Conservation (phyloP, 768 basidiomycete species). For the Rhodotorula kratochvilovae region DNA sequence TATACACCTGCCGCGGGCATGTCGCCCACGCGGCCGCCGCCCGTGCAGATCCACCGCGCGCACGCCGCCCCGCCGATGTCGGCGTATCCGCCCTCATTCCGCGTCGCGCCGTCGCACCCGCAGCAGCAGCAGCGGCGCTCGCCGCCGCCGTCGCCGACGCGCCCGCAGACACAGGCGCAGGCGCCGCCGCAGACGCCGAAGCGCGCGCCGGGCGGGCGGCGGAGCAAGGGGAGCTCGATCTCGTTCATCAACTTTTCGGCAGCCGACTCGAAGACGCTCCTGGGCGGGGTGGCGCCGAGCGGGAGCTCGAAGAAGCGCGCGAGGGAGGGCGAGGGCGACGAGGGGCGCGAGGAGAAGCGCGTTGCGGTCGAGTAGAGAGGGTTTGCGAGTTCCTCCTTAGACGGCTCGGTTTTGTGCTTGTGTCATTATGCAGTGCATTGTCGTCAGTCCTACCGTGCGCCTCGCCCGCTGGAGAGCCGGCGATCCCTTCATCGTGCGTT, state of each 20-base stretch:
- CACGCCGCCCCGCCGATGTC: background rate
- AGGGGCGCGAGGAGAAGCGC: background rate
- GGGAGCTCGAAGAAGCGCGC: slow-evolving; percentile 27
- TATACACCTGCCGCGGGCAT: background rate
- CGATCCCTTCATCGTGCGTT: too few relatives aligned
- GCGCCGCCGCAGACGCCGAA: background rate
- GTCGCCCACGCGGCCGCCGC: background rate
- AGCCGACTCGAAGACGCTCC: slow-evolving; percentile 10
- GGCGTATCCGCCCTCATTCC: background rate
- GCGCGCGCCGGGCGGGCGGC: background rate
- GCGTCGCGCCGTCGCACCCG: background rate
- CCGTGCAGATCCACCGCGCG: background rate
- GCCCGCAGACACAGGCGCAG: background rate
- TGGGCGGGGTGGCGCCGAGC: slow-evolving; percentile 29
- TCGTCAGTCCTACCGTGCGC: too few relatives aligned
- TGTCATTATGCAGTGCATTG: too few relatives aligned
- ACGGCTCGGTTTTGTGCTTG: too few relatives aligned
- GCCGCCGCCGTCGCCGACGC: background rate
- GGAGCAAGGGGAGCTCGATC: background rate
- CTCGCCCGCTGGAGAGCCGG: too few relatives aligned
- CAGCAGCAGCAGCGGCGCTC: background rate
- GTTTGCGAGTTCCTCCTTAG: background rate
- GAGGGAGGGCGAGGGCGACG: background rate
- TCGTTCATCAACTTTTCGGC: slow-evolving; percentile 36
- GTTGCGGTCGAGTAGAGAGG: slow-evolving; percentile 10